Base-by-base conservation (phyloP, 495 filamentous ascomycete genomes). In the Aspergillus asperescens region DNA sequence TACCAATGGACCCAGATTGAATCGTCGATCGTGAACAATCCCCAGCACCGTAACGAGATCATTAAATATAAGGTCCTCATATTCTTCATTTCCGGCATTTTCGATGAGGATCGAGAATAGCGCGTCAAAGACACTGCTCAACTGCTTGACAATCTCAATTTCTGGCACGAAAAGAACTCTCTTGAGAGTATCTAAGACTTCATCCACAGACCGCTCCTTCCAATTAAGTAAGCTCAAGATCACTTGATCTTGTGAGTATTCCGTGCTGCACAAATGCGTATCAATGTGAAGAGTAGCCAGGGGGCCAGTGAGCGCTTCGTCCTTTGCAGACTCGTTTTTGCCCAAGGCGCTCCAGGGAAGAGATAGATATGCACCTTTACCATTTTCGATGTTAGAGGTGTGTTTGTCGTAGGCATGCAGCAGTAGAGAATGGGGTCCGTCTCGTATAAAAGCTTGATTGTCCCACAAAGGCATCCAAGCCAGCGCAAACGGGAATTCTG, bases 381-480 rank as follows among this genome's bases (percentile, higher is more conserved):
- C 83, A 39, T 75, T 74, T 19, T 78, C 67, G 1, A 82, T 75
- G 29, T 63, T 73, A 1, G 80, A 80, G 1, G 92, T 96, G 56
- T 83, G 77, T 62, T 96, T 95, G 60, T 97, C 93, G 58, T 96
- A 85, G 47, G 84, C 83, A 68, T 99, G 94, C 15, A 99, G 70
- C 6, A 94, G 61, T 24, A 97, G 70, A 4, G 80, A 81, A 67
- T 97, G 94, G 35, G 80, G 69, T 0, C 90, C 93, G 63, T 99
- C 91, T 45, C 84, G 79, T 38, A 96, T 80, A 62, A 99, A 97
- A 3, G 94, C 92, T 47, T 90, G 85, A 6, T 88, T 81, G 28
- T 89, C 85, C 94, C 94, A 97, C 0, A 99, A 74, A 1, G 94
- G 93, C 77, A 99, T 84, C 80, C 90, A 92, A 10, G 86, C 85